A percentile compares a stretch with the other conserved stretches of the same genome.
Evolutionary conservation across 768 basidiomycete species (phyloP).

Genomic region (Hypholoma fasciculare): DNA sequence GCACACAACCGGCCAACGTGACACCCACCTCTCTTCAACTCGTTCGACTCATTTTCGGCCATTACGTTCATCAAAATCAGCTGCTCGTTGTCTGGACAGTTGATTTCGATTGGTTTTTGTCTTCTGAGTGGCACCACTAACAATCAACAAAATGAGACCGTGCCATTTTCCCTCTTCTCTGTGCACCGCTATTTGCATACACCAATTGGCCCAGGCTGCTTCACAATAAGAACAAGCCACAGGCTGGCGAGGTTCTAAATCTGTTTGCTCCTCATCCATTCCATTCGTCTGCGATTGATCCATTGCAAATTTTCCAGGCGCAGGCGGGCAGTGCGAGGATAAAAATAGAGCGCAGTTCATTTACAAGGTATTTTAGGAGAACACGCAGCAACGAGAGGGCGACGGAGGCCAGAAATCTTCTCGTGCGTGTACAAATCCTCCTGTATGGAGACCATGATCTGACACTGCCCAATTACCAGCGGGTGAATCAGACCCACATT

Average conservation of each 20-base stretch:
- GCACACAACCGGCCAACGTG: too few relatives aligned
- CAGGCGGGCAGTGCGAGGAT: neutral
- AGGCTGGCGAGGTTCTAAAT: neutral
- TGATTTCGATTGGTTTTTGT: too few relatives aligned
- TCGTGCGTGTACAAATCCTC: slow-evolving; percentile 2
- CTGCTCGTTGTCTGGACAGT: too few relatives aligned
- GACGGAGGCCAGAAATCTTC: neutral
- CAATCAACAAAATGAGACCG: neutral
- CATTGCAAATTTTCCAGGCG: too few relatives aligned
- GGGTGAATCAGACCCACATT: neutral
- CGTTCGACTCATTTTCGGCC: too few relatives aligned
- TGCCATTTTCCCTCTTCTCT: neutral
- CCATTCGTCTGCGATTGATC: too few relatives aligned
- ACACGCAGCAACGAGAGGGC: neutral
- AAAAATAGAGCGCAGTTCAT: neutral
- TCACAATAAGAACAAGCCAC: neutral
- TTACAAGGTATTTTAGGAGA: neutral
- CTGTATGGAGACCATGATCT: slow-evolving; percentile 1
- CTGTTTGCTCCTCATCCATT: too few relatives aligned
- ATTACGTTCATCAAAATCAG: too few relatives aligned
- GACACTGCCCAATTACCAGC: neutral
- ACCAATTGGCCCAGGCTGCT: neutral
- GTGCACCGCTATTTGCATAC: neutral
- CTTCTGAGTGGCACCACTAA: too few relatives aligned
- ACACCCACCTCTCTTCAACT: too few relatives aligned